phyloP scores from a whole-genome alignment of 192 early-diverging fungal genomes.

The Backusella morwellensis region DNA sequence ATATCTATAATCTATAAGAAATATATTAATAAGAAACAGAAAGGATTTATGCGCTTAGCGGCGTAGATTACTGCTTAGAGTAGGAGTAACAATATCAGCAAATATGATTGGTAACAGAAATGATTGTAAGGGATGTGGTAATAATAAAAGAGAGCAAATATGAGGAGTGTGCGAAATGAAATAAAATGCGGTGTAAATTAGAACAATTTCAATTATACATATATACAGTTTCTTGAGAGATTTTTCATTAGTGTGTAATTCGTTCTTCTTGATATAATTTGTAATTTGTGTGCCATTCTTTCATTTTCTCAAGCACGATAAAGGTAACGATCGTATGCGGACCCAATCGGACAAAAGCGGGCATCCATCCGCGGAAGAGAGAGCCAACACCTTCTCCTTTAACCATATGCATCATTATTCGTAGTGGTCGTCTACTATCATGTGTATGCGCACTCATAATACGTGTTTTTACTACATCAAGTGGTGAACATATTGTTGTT shows the following conservation, averaged over 20 bases:
- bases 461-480: constrained; percentile 83
- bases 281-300: constrained; percentile 24
- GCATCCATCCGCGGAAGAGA: constrained; percentile 86
- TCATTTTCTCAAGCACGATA: constrained; percentile 75
- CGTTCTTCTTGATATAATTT: neutral
- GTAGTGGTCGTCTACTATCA: constrained; percentile 19
- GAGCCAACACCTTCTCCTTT: constrained; percentile 68
- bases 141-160: neutral
- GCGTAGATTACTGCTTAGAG: neutral
- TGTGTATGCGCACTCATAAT: constrained; percentile 67
- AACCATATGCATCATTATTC: constrained; percentile 49
- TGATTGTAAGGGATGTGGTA: neutral
- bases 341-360: constrained; percentile 75
- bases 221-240: neutral
- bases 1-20: neutral
- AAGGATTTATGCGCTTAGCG: neutral
- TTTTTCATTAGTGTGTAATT: neutral
- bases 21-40: neutral
- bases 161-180: neutral
- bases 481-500: constrained; percentile 70
- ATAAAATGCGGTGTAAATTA: neutral
- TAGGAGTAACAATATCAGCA: neutral
- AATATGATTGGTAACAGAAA: neutral
- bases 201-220: neutral
- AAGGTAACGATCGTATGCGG: constrained; percentile 87